These are phyloP conservation scores for Picochlorum sp. DNA, from an alignment of 139 green algal species.

Conservation along the genomic window DNA sequence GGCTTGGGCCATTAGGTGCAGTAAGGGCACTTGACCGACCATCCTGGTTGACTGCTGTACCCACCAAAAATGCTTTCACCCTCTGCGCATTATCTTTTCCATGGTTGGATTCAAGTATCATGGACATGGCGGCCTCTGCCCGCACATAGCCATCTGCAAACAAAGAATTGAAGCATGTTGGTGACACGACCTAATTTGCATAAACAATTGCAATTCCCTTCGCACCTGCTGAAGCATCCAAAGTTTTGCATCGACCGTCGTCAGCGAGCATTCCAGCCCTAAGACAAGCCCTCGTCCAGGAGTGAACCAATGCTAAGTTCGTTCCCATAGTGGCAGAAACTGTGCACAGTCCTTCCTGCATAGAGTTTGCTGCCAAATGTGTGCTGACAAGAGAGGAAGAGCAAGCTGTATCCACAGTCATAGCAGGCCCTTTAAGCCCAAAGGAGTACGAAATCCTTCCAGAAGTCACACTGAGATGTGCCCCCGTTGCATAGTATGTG, in stretches of 20 bases:
- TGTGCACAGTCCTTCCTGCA: constrained; percentile 12
- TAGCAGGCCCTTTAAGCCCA: constrained; percentile 46
- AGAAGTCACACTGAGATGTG: constrained; percentile 31
- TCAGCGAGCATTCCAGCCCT: constrained; percentile 49
- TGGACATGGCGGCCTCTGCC: constrained; percentile 45
- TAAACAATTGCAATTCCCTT: not conserved
- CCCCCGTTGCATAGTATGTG: constrained; percentile 24
- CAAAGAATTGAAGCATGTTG: too few species aligned
- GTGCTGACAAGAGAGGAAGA: constrained; percentile 64
- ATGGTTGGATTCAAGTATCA: constrained; percentile 19
- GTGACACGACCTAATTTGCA: too few species aligned
- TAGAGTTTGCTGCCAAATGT: constrained; percentile 45
- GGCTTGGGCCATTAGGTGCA: constrained; percentile 43
- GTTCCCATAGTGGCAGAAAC: constrained; percentile 57
- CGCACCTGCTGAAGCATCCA: constrained; percentile 52
- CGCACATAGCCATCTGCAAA: constrained; percentile 68
- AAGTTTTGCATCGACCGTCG: constrained; percentile 79
- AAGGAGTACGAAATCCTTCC: constrained; percentile 67
- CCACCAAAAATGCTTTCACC: constrained; percentile 23
- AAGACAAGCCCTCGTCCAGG: constrained; percentile 47
- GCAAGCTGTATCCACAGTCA: constrained; percentile 78
- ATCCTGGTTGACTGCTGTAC: constrained; percentile 43
- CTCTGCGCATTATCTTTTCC: not conserved
- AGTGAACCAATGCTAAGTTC: constrained; percentile 64
- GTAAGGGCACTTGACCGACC: constrained; percentile 46